Conservation (phyloP, 1,284 basidiomycete genomes). For the Puccinia brachypodii region DNA sequence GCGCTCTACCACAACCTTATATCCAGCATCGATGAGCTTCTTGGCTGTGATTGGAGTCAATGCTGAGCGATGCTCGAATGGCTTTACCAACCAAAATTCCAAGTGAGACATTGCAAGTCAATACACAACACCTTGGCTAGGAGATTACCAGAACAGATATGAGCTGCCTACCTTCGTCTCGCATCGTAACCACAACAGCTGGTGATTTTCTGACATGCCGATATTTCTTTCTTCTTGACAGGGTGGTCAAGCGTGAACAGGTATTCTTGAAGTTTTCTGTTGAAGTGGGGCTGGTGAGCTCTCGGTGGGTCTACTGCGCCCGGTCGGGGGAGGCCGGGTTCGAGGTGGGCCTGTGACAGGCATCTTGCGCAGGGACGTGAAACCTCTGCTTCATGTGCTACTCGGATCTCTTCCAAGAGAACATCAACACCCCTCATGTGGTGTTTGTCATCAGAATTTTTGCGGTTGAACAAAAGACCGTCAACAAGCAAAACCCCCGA, state of each 20-base stretch:
- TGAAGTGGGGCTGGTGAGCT: neutral
- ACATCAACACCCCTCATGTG: too few species aligned
- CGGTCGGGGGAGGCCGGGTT: neutral
- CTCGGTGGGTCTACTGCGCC: neutral
- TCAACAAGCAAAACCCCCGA: too few species aligned
- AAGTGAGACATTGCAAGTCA: neutral
- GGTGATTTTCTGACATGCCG: neutral
- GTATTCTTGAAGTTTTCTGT: neutral
- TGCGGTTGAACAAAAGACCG: too few species aligned
- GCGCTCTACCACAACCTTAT: constrained; percentile 86
- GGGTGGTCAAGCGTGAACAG: neutral
- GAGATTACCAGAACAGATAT: neutral
- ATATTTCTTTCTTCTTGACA: neutral
- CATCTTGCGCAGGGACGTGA: too few species aligned
- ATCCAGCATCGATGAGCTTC: constrained; percentile 83
- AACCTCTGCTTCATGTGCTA: too few species aligned
- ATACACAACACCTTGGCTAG: neutral
- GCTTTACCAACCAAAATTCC: constrained; percentile 51
- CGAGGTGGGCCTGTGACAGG: too few species aligned
- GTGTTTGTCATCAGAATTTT: too few species aligned
- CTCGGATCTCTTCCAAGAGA: too few species aligned
- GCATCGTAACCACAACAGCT: constrained; percentile 66
- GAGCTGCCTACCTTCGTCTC: constrained; percentile 72
- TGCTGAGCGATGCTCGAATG: constrained; percentile 85
- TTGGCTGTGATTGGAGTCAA: constrained; percentile 91